phyloP scores from a whole-genome alignment of 2,329 filamentous ascomycete genomes.

The Neopestalotiopsis sp. region DNA sequence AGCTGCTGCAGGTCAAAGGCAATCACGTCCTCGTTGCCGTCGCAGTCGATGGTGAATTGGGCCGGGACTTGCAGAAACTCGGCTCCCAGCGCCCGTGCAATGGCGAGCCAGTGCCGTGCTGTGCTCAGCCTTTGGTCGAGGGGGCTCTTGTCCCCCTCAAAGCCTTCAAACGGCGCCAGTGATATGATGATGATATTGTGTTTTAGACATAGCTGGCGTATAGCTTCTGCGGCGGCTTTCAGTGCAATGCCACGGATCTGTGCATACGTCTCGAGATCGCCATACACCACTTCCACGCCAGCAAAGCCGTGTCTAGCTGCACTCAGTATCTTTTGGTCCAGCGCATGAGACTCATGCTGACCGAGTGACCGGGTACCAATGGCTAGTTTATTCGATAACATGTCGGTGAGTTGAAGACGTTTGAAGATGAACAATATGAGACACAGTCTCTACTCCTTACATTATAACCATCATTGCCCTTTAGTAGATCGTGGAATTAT shows the following conservation, averaged over 20 bases:
- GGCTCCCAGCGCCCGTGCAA: neutral
- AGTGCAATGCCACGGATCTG: constrained; percentile 30
- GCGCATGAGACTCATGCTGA: neutral
- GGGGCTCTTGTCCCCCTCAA: neutral
- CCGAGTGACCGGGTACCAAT: neutral
- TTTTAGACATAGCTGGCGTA: constrained; percentile 23
- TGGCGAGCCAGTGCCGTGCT: neutral
- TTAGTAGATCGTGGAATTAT: neutral
- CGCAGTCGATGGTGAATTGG: neutral
- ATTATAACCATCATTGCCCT: neutral
- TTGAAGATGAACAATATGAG: neutral
- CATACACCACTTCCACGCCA: neutral
- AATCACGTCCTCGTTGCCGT: neutral
- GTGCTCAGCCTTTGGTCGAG: neutral
- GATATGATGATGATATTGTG: constrained; percentile 21
- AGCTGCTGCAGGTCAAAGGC: neutral
- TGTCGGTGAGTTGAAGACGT: neutral
- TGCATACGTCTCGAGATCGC: neutral
- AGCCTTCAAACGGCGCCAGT: neutral
- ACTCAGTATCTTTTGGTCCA: neutral
- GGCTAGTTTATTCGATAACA: neutral
- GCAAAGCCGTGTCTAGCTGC: neutral
- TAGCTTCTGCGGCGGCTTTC: constrained; percentile 13
- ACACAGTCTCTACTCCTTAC: neutral
- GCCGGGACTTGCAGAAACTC: neutral